Evolutionary conservation across 1,284 basidiomycete genomes (phyloP).

Genomic region (Acaromyces ingoldii): DNA sequence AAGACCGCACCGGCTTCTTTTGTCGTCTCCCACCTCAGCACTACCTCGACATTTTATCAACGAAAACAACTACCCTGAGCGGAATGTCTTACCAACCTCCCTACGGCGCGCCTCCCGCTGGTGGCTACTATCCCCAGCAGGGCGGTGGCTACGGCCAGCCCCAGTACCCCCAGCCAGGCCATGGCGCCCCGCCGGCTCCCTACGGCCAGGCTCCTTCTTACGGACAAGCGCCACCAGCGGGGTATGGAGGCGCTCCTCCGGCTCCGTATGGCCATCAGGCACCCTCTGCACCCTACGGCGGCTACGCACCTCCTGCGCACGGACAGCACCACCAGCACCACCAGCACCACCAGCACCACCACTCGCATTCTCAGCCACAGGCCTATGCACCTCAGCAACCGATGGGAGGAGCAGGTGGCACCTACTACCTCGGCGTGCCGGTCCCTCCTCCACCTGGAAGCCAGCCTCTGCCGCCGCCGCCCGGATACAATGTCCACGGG

Average conservation of each 20-base stretch:
- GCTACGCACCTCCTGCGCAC: constrained; percentile 23
- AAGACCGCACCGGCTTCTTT: no score
- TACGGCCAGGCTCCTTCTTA: constrained; percentile 14
- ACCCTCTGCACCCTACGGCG: constrained; percentile 19
- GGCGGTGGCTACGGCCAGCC: not conserved
- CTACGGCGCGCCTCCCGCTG: no score
- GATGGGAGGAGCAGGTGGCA: not conserved
- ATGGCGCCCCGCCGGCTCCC: constrained; percentile 25
- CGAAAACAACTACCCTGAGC: no score
- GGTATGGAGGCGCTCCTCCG: constrained; percentile 19
- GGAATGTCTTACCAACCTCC: no score
- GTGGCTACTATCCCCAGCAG: not conserved
- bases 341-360: not conserved
- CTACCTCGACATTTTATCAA: no score
- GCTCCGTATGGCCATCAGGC: constrained; percentile 15
- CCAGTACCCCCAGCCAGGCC: constrained; percentile 10
- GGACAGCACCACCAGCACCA: constrained; percentile 8
- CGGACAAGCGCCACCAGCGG: constrained; percentile 1
- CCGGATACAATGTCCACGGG: constrained; percentile 28
- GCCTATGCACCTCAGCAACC: constrained; percentile 4
- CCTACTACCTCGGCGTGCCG: constrained; percentile 34
- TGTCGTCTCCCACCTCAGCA: no score
- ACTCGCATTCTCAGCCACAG: not conserved
- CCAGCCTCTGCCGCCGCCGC: constrained; percentile 29
- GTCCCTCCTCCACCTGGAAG: constrained; percentile 41